phyloP scores from a whole-genome alignment of 768 basidiomycete species.

The Gelatoporia subvermispora region DNA sequence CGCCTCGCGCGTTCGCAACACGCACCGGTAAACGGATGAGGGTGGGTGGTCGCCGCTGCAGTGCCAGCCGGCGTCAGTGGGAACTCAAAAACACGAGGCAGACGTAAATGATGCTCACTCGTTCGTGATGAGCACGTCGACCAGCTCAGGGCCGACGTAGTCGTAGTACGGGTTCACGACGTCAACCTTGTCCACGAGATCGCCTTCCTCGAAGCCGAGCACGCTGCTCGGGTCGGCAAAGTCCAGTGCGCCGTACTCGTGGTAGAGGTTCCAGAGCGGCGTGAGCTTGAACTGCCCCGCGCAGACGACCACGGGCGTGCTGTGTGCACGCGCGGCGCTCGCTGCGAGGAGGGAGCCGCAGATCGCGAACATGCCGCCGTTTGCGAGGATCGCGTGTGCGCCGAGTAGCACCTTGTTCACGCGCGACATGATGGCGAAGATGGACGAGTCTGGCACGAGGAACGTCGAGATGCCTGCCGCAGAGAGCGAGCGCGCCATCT shows the following conservation, averaged over 20 bases:
- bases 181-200: slow-evolving; percentile 81
- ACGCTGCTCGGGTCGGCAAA: slow-evolving; percentile 69
- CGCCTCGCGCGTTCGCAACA: background rate
- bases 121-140: slow-evolving; percentile 94
- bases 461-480: slow-evolving; percentile 87
- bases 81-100: background rate
- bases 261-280: slow-evolving; percentile 84
- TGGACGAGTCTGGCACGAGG: slow-evolving; percentile 92
- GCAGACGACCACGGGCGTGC: slow-evolving; percentile 89
- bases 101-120: slow-evolving; percentile 61
- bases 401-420: slow-evolving; percentile 96
- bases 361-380: slow-evolving; percentile 92
- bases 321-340: slow-evolving; percentile 82
- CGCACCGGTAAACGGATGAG: slow-evolving; percentile 83
- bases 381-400: slow-evolving; percentile 92
- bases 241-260: slow-evolving; percentile 80
- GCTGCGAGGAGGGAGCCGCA: slow-evolving; percentile 83
- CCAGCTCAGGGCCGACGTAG: slow-evolving; percentile 87
- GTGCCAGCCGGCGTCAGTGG: slow-evolving; percentile 8
- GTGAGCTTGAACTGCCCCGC: slow-evolving; percentile 97
- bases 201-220: slow-evolving; percentile 70
- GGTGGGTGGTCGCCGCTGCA: slow-evolving; percentile 92
- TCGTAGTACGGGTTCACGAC: slow-evolving; percentile 97
- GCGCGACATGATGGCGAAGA: slow-evolving; percentile 94
- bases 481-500: slow-evolving; percentile 80